Base-by-base conservation (phyloP, 257 asterid species). In the Solanum okadae region DNA sequence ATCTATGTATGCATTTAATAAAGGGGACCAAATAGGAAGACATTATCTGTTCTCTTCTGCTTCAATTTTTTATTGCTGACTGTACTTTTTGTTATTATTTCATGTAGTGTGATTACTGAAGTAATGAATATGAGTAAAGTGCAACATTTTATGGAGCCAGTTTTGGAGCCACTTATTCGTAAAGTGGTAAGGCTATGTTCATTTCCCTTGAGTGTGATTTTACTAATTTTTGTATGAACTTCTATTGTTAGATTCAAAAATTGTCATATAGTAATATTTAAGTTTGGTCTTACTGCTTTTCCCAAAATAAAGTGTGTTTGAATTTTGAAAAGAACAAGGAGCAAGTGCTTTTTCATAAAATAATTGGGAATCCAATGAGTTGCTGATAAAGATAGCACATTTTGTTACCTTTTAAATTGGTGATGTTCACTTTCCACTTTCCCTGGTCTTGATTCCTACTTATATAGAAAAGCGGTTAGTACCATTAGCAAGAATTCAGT, bases 101-200 rank as follows among this genome's bases (percentile, higher is more conserved):
- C 86, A 33, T 46, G 65, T 87, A 96, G 99, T 89, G 98, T 94
- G 87, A 95, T 94, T 87, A 89, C 87, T 88, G 97, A 96, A 86
- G 98, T 96, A 63, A 91, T 94, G 90, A 92, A 49, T 79, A 86
- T 94, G 90, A 93, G 92, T 87, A 94, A 89, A 91, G 89, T 95
- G 89, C 98, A 96, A 88, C 91, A 88, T 63, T 90, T 93, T 65
- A 91, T 95, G 91, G 98, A 92, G 93, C 96, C 98, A 2, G 96
- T 93, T 90, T 88, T 96, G 93, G 98, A 96, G 95, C 99, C 99
- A 63, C 87, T 95, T 89, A 92, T 96, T 90, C 97, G 99, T 68
- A 92, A 92, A 95, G 95, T 95, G 89, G 99, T 96, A 95, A 94
- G 98, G 61, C 14, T 72, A 23, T 37, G 20, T 34, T 23, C 13